A percentile compares a stretch with the other conserved stretches of the same genome.
phyloP scores from a whole-genome alignment of 225 moss, liverwort and hornwort species.

The Pseudoscleropodium purum region DNA sequence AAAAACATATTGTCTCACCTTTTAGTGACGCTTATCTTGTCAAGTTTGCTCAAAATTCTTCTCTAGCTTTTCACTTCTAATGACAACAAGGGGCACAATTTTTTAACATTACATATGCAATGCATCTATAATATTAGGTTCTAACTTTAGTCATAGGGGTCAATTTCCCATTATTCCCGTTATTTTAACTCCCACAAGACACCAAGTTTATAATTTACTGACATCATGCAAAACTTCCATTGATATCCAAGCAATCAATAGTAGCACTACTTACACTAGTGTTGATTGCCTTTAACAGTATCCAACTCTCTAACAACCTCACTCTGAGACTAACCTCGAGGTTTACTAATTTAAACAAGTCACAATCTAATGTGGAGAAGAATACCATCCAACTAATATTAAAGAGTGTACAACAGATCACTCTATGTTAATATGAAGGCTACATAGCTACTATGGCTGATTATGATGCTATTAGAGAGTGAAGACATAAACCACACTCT shows the following conservation, averaged over 20 bases:
- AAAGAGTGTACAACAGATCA: neutral
- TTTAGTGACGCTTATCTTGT: accelerated
- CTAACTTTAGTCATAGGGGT: accelerated
- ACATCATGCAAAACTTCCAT: accelerated
- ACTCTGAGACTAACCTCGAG: too few relatives aligned
- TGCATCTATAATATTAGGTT: accelerated
- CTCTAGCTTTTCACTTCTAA: accelerated
- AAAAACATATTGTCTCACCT: accelerated
- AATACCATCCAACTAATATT: accelerated
- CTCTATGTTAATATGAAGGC: accelerated
- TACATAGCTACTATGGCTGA: too few relatives aligned
- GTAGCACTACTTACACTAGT: neutral
- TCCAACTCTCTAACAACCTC: too few relatives aligned
- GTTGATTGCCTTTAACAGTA: too few relatives aligned
- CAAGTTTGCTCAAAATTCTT: accelerated
- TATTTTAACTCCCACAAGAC: neutral
- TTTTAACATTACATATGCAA: neutral
- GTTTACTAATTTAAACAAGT: accelerated
- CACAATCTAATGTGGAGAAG: accelerated
- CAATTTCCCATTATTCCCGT: accelerated
- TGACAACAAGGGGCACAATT: accelerated
- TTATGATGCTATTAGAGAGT: too few relatives aligned
- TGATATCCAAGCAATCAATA: neutral
- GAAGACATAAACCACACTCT: too few relatives aligned
- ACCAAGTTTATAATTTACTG: neutral